Evolutionary conservation across 2,329 filamentous ascomycete species (phyloP).

Genomic region (Calycina herbarum): DNA sequence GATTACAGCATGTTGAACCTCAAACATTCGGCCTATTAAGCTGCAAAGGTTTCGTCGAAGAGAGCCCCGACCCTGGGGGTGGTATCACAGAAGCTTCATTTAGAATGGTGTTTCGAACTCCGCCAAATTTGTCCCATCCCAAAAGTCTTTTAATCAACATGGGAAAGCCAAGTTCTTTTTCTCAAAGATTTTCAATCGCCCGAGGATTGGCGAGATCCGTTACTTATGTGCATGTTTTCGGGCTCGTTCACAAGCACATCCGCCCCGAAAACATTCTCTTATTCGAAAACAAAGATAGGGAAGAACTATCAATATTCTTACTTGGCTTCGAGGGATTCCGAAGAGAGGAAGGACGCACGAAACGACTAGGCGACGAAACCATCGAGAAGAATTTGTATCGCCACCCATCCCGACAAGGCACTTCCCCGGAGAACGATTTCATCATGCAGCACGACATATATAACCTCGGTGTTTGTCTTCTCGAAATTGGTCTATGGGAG

Average conservation of each 20-base stretch:
- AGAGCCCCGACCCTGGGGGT: not conserved
- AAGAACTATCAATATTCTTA: not conserved
- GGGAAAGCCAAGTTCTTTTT: not conserved
- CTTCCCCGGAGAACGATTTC: not conserved
- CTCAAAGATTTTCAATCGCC: not conserved
- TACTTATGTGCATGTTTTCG: not conserved
- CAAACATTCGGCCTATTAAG: not conserved
- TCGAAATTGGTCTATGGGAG: conserved; percentile 26
- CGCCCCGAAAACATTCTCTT: not conserved
- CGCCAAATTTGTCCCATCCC: not conserved
- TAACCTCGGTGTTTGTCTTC: conserved; percentile 22
- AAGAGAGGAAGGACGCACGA: not conserved
- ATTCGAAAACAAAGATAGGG: not conserved
- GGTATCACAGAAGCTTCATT: not conserved
- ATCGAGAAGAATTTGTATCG: not conserved
- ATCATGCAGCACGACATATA: conserved; percentile 32
- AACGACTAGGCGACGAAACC: not conserved
- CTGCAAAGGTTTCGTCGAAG: not conserved
- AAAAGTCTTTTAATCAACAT: not conserved
- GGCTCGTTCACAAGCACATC: not conserved
- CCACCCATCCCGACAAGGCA: not conserved
- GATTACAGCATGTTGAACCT: not conserved
- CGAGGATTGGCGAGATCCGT: not conserved
- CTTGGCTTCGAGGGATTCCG: not conserved
- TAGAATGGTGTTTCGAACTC: not conserved